Base-by-base conservation (phyloP, 306 rosid species). In the Trifolium dubium region DNA sequence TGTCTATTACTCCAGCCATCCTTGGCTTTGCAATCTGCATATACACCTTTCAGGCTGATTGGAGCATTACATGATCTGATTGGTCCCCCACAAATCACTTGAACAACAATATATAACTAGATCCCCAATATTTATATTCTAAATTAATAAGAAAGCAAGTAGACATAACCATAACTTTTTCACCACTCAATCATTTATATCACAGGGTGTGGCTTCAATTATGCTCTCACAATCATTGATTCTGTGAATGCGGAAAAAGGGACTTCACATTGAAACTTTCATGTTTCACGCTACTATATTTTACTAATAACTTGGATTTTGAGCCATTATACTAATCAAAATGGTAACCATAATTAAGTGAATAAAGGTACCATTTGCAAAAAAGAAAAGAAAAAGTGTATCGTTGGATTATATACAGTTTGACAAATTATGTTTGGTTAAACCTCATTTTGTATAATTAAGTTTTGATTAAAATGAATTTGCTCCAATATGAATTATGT, bases 181-280 rank as follows among this genome's bases (percentile, higher is more conserved):
- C 79, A 77, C 61, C 41, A 15, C 15, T 43, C 46, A 78, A 82
- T 74, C 62, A 77, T 82, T 68, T 17, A 31, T 61, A 63, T 75
- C 60, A 67, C 69, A 15, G 69, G 64, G 60, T 43, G n/a, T 73
- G 56, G 71, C 70, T 79, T 67, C 62, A 29, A 73, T 43, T 31
- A 35, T 82, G 80, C 64, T 55, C 74, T 64, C 44, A 30, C 73
- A 68, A 78, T 82, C 66, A 78, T 82, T 54, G 65, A 73, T 78
- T 65, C 12, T 23, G 40, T 55, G 77, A 55, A 80, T 15, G 77
- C 62, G 28, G 31, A 62, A 75, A 72, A 59, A 59, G 67, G 49
- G 13, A 28, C 31, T 18, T 72, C 67, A n/a, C 67, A 50, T 77
- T 58, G 67, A 30, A 77, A 73, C 73, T 67, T 77, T 71, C 69